phyloP scores from a whole-genome alignment of 768 basidiomycete species.

The Mycena vitilis region DNA sequence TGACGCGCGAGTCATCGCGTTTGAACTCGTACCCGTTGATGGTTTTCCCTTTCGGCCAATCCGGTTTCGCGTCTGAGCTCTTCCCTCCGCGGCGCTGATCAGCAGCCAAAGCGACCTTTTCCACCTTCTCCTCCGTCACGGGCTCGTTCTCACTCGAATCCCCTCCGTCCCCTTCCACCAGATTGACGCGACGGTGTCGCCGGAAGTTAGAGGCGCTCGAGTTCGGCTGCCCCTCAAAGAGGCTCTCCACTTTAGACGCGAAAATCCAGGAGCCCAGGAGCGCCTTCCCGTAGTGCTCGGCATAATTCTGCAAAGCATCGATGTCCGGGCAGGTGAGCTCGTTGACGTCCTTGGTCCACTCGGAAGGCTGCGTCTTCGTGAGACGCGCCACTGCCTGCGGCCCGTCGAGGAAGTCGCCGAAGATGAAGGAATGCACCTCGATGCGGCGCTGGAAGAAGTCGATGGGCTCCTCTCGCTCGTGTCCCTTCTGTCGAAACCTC shows the following conservation, averaged over 20 bases:
- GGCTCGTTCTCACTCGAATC: neutral
- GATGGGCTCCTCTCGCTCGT: constrained; percentile 8
- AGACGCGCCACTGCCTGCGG: constrained; percentile 1
- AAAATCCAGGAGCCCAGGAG: neutral
- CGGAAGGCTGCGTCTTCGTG: constrained; percentile 5
- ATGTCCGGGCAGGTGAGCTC: neutral
- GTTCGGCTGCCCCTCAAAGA: neutral
- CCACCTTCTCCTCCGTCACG: neutral
- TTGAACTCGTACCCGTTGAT: constrained; percentile 12
- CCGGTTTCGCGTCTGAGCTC: neutral
- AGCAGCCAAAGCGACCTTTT: neutral
- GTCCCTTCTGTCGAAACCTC: constrained; percentile 12
- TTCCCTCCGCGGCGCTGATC: neutral
- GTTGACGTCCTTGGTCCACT: constrained; percentile 12
- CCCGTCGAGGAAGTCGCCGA: no score
- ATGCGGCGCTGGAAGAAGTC: constrained; percentile 23
- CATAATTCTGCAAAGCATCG: neutral
- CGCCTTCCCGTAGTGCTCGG: constrained; percentile 1
- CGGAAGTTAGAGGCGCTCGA: no score
- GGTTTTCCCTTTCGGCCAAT: constrained; percentile 4
- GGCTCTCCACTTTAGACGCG: neutral
- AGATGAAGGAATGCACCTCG: constrained; percentile 12
- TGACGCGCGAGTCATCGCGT: constrained; percentile 9
- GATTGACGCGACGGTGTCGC: no score
- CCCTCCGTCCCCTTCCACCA: no score